A percentile compares a stretch with the other conserved stretches of the same genome.
Conservation (phyloP, 2,329 filamentous ascomycete genomes). For the Sporothrix brunneoviolacea region DNA sequence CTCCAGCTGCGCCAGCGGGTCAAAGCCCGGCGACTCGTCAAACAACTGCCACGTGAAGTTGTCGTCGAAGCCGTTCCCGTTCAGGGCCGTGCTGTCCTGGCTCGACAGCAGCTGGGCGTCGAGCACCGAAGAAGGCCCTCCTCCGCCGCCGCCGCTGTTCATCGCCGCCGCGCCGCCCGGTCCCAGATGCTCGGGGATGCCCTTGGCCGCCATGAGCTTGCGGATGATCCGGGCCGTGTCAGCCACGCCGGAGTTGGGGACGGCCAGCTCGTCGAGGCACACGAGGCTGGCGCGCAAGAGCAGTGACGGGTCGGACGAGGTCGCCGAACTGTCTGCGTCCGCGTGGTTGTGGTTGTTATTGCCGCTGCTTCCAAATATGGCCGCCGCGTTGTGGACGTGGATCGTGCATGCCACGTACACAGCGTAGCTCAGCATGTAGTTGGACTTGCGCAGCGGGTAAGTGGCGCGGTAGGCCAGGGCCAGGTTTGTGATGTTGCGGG, state of each 20-base stretch:
- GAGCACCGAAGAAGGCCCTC: too few species aligned
- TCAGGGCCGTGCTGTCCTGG: too few species aligned
- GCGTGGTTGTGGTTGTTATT: conserved; percentile 12
- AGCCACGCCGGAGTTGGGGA: conserved; percentile 23
- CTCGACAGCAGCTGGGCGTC: too few species aligned
- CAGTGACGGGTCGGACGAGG: neutral
- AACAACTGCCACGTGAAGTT: conserved; percentile 8
- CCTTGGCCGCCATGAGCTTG: conserved; percentile 14
- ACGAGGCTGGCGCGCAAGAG: conserved; percentile 24
- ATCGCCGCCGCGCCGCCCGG: too few species aligned
- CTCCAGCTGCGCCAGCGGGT: conserved; percentile 5
- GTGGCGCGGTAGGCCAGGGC: conserved; percentile 24
- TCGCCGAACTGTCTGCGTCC: neutral
- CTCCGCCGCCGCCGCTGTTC: too few species aligned
- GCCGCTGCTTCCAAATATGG: conserved; percentile 21
- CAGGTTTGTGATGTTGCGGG: conserved; percentile 30
- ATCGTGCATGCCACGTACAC: conserved; percentile 35
- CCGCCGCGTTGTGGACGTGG: conserved; percentile 32
- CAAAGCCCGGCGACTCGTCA: conserved; percentile 5
- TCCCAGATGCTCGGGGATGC: conserved; percentile 5
- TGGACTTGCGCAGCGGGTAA: conserved; percentile 28
- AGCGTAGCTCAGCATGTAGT: conserved; percentile 32
- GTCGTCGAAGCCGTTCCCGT: neutral
- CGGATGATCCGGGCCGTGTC: conserved; percentile 14
- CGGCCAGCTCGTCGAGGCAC: conserved; percentile 28